Conservation (phyloP, 345 rosid genomes). For the Microcos paniculata region DNA sequence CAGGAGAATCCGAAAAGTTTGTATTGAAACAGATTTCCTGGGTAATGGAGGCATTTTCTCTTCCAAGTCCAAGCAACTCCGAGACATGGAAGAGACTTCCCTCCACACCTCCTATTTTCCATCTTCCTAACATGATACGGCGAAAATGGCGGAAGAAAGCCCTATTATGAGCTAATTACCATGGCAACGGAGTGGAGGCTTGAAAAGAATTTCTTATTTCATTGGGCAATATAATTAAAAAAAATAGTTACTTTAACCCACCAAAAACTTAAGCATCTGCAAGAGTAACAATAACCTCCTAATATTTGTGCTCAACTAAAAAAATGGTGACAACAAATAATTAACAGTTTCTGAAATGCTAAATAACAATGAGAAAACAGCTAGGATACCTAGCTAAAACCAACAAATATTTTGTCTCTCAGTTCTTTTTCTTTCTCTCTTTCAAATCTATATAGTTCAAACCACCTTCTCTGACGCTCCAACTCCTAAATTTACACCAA, state of each 20-base stretch:
- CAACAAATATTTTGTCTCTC: neutral
- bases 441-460: neutral
- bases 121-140: no score
- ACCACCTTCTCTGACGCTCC: neutral
- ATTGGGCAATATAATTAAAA: neutral
- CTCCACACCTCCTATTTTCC: no score
- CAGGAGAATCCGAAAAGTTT: no score
- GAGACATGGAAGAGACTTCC: no score
- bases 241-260: neutral
- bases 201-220: neutral
- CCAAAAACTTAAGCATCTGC: neutral
- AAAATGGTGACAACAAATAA: neutral
- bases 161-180: no score
- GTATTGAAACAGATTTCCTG: no score
- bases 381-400: neutral
- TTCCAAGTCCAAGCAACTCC: no score
- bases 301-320: neutral
- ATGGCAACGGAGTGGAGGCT: no score
- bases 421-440: neutral
- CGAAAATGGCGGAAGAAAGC: no score
- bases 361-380: neutral
- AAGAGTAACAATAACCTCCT: neutral
- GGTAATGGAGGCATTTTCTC: no score
- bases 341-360: neutral
- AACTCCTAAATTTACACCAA: constrained; percentile 12